phyloP scores from a whole-genome alignment of 1,284 basidiomycete genomes.

The Tilletia caries region DNA sequence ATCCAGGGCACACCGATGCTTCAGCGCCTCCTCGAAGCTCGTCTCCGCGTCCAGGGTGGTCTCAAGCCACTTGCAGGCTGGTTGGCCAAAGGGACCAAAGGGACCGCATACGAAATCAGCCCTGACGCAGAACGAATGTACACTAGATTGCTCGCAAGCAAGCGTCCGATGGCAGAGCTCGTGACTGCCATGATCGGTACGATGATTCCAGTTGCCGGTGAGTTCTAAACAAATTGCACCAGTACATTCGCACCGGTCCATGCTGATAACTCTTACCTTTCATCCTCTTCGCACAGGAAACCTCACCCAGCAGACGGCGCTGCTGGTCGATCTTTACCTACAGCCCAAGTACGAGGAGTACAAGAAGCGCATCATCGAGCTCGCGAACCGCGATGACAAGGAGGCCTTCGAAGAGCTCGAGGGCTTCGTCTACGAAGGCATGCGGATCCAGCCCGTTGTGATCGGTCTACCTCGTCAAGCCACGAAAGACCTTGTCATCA shows the following conservation, averaged over 20 bases:
- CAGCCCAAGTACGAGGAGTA: constrained; percentile 17
- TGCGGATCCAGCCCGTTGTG: constrained; percentile 21
- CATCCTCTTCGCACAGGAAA: constrained; percentile 14
- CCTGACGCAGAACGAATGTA: constrained; percentile 21
- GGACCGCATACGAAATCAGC: constrained; percentile 22
- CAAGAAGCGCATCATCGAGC: constrained; percentile 23
- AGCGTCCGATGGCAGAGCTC: constrained; percentile 4
- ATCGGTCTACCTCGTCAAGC: constrained; percentile 22
- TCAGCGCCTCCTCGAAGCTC: constrained; percentile 18
- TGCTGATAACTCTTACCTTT: too few relatives aligned
- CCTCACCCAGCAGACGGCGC: constrained; percentile 22
- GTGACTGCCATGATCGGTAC: constrained; percentile 18
- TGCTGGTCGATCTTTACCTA: constrained; percentile 25
- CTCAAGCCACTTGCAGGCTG: constrained; percentile 19
- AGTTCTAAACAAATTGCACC: background rate
- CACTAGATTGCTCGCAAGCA: constrained; percentile 11
- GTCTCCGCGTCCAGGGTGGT: constrained; percentile 19
- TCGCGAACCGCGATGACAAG: constrained; percentile 13
- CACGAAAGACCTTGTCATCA: constrained; percentile 15
- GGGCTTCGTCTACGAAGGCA: constrained; percentile 27
- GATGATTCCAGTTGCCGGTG: constrained; percentile 22
- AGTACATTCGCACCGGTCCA: too few relatives aligned
- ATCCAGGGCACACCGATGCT: constrained; percentile 9
- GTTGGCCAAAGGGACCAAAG: constrained; percentile 27
- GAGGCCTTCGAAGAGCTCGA: constrained; percentile 24